Base-by-base conservation (phyloP, 768 basidiomycete genomes). In the Leucosporidium yakuticum region DNA sequence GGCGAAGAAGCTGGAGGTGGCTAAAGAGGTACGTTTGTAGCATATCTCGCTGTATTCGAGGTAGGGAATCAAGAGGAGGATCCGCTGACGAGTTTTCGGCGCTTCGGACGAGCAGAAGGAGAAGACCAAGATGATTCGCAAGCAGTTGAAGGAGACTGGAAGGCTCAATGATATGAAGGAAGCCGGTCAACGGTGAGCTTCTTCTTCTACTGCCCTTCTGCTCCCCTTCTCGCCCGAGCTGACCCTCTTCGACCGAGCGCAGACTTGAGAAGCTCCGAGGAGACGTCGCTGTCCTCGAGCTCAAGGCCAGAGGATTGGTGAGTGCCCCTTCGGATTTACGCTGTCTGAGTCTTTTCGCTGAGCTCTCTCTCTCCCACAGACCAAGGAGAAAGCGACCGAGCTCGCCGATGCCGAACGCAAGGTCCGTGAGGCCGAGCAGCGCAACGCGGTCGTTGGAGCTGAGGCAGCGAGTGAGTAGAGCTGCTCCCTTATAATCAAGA, bases 251-350 rank as follows among this genome's bases (percentile, higher is more conserved):
- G 27, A 15, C 39, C 39, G 39, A 44, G 39, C 3, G 11, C 34
- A 67, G 66, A 4, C 66, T 67, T 27, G 66, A 60, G 0, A 17
- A 56, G 25, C 66, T 67, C 55, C 61, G 62, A 14, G 55, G 48
- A 4, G 66, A 67, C 27, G 66, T 67, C 55, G 60, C 61, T 1
- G 29, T 36, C 2, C 61, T 67, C 25, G 66, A 67, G 25, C n/a
- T 20, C 4, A 67, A 62, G 56, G 21, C 17, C 2, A 36, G 14
- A 7, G 61, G 49, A 5, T 2, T 54, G 27, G 53, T 54, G 29
- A 2, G 60, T 56, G 19, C n/a, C 25, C 2, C 17, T 25, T 27
- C 12, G 4, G 9, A 4, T 9, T 44, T 21, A 2, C n/a, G 4
- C 23, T 36, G 2, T 1, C 49, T 20, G 5, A 44, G 14, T 9